A percentile compares a stretch with the other conserved stretches of the same genome.
Conservation (phyloP, 176 grass and related monocot genomes). For the Oryza meridionalis region DNA sequence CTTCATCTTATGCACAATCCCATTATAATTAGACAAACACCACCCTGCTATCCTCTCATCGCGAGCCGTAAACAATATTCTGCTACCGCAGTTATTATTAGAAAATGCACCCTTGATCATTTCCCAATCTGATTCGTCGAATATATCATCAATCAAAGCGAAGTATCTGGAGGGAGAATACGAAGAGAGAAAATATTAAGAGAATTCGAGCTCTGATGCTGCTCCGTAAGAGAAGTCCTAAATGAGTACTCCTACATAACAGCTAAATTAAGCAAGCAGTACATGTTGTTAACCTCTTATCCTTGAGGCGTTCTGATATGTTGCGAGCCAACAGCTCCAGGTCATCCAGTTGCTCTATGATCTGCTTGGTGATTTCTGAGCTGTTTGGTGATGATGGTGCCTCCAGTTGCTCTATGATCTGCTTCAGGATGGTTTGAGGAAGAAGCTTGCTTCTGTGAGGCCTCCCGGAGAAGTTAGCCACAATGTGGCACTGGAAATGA, state of each 20-base stretch:
- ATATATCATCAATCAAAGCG: background rate
- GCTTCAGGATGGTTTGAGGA: background rate
- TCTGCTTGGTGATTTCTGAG: background rate
- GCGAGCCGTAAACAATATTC: conserved; percentile 13
- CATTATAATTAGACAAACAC: background rate
- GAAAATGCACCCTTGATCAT: background rate
- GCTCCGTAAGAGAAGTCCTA: too few relatives aligned
- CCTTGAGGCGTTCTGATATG: background rate
- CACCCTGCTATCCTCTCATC: fast-evolving
- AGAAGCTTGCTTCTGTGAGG: background rate
- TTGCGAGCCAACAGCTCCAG: background rate
- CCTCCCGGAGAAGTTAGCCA: background rate
- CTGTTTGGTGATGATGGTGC: background rate
- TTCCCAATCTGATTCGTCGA: background rate
- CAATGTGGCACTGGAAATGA: background rate
- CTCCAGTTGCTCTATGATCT: background rate
- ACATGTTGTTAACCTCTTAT: background rate
- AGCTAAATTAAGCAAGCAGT: background rate
- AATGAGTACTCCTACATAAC: too few relatives aligned
- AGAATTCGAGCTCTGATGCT: background rate
- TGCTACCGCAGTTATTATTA: background rate
- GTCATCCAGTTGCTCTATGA: background rate
- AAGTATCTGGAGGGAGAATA: background rate
- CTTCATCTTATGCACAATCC: background rate
- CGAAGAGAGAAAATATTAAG: background rate